Evolutionary conservation across 106 monocot genomes (phyloP), one percentile per base, ranked within the genome.

Genomic region (Acanthochlamys bracteata): DNA sequence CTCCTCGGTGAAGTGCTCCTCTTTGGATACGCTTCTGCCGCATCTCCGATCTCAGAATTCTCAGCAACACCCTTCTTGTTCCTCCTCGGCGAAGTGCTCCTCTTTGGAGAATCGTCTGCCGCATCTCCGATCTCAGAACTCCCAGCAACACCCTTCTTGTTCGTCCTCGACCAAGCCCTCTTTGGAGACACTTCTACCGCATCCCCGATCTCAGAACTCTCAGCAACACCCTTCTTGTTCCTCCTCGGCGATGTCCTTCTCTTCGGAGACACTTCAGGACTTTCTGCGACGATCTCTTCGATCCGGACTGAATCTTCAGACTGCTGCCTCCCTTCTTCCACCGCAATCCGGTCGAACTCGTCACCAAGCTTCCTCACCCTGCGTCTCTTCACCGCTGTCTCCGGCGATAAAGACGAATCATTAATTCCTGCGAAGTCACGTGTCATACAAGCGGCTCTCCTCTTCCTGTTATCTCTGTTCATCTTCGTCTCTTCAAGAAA

Each of bases 361-460:
- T 74, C 78, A 10, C 71, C 65, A 11, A 86, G 81, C 45, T 66
- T 74, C 63, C 86, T 75, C 39, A 57, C 82, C 24, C 81, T 78
- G 66, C 55, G 49, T 10, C 49, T 85, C 56, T 51, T 55, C 6
- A 55, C 22, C 55, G 9, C 55, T 4, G 3, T 10, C 55, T 55
- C 55, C 20, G 10, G 10, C 55, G 16, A 4, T 2, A 4, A 10
- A 20, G 55, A 55, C 0, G 55, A 55, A 21, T 1, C 20, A 12
- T 2, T 10, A 17, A 49, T 12, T 49, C 49, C 17, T 1, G 49
- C 49, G 6, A 33, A 33, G 33, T 33, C 33, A 33, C 33, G 33
- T 6, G 33, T 3, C 33, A 33, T 33, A 33, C 33, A 33, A 1
- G 33, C 33, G 1, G 33, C 49, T 10, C 49, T 25, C 10, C 39